These are phyloP conservation scores for Colletotrichum sp. DNA, from an alignment of 2,329 filamentous ascomycete species.

Conservation along the genomic window DNA sequence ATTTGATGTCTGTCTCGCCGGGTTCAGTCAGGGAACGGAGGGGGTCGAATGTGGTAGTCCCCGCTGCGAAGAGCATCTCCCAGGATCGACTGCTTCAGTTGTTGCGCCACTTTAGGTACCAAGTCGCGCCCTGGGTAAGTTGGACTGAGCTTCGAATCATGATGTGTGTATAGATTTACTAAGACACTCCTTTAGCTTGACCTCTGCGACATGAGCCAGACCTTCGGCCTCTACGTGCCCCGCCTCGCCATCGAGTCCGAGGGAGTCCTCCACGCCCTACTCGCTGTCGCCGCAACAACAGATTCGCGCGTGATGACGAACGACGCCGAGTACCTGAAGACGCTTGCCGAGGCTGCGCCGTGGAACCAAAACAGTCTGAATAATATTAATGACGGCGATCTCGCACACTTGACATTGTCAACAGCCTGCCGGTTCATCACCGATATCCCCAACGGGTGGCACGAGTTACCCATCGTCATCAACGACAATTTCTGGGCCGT, in stretches of 20 bases:
- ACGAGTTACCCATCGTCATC: background rate
- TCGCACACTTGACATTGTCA: background rate
- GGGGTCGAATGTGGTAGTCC: background rate
- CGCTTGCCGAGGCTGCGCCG: background rate
- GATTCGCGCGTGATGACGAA: background rate
- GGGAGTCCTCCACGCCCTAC: conserved; percentile 28
- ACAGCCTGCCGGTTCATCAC: conserved; percentile 6
- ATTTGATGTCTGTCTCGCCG: conserved; percentile 3
- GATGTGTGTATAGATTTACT: background rate
- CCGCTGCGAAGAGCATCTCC: background rate
- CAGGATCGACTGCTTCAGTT: conserved; percentile 30
- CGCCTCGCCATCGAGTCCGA: conserved; percentile 30
- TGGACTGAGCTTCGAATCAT: accelerated
- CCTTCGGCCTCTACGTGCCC: conserved; percentile 42
- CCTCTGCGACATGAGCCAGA: conserved; percentile 43
- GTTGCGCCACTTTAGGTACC: conserved; percentile 48
- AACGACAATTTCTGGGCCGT: background rate
- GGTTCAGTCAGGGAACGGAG: background rate
- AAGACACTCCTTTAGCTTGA: conserved; percentile 36
- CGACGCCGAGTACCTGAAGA: conserved; percentile 1
- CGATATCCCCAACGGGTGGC: background rate
- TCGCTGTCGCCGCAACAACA: conserved; percentile 21
- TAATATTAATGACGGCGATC: background rate
- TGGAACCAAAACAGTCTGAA: background rate
- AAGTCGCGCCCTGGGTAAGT: conserved; percentile 49